Evolutionary conservation across 2,329 filamentous ascomycete genomes (phyloP), one percentile per base, ranked within the genome.

Genomic region (Colletotrichum navitas): DNA sequence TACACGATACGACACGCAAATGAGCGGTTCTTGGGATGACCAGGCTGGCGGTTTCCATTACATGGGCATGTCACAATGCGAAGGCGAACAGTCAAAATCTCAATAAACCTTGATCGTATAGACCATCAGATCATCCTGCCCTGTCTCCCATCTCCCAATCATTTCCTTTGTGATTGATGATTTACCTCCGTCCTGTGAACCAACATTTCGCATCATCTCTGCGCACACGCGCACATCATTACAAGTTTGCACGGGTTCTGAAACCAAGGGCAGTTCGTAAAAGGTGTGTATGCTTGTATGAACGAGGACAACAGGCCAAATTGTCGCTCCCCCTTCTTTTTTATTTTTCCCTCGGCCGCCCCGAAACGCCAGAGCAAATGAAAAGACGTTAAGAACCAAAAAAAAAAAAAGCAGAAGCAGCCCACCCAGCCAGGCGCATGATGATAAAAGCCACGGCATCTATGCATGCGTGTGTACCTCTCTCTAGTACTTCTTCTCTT

Each of bases 301-400:
- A 68, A 68, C 39, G 69, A 72, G 59, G 65, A 60, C 32, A 68
- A 56, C 52, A 51, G 55, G 52, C 60, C 59, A 26, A 34, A 60
- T 64, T 55, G 65, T 51, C 43, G 41, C 32, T 49, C 39, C 55
- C 32, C 36, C 63, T 64, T 21, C 29, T 49, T 63, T 68, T 71
- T 54, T 41, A 32, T 68, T 68, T 72, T 55, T 3, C 69, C 65
- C 32, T 43, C 32, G 36, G 43, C 69, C 65, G 39, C 65, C 69
- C 68, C 65, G 24, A 52, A 72, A 72, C 69, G 69, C 69, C 69
- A 47, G 36, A 41, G 47, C 45, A 55, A 45, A 63, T 2, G 21
- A 47, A 11, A 63, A 49, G 18, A 66, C 14, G n/a, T 34, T 16
- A 34, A 64, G 41, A 43, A 43, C 18, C 18, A 21, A 34, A 47